phyloP scores from a whole-genome alignment of 768 basidiomycete species.

The Kwoniella pini region DNA sequence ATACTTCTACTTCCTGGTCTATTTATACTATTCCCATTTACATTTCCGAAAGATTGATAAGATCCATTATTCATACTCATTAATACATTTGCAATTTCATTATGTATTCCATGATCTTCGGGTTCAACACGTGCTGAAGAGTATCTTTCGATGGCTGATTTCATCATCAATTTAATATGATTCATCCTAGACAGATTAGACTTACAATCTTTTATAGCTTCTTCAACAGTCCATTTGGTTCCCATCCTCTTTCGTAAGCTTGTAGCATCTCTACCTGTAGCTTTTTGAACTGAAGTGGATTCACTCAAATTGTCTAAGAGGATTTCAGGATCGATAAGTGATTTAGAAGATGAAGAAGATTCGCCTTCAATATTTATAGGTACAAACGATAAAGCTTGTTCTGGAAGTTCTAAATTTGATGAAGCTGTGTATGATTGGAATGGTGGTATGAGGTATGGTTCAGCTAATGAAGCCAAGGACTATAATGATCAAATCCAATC shows the following conservation, averaged over 20 bases:
- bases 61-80: constrained; percentile 93
- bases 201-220: constrained; percentile 72
- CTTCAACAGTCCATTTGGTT: constrained; percentile 70
- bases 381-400: constrained; percentile 59
- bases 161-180: not conserved
- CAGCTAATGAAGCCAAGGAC: constrained; percentile 60
- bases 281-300: constrained; percentile 62
- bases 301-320: constrained; percentile 64
- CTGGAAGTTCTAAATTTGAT: constrained; percentile 57
- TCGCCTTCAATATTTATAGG: constrained; percentile 38
- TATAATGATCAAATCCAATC: constrained; percentile 33
- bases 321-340: constrained; percentile 61
- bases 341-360: constrained; percentile 49
- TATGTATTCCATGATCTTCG: constrained; percentile 25
- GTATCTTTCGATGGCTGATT: constrained; percentile 43
- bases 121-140: constrained; percentile 25
- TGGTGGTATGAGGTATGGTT: constrained; percentile 55
- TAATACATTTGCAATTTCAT: constrained; percentile 55
- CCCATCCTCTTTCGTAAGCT: constrained; percentile 62
- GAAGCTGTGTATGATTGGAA: constrained; percentile 43
- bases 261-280: constrained; percentile 66
- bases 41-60: constrained; percentile 69
- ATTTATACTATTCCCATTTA: not conserved
- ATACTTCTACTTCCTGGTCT: constrained; percentile 71
- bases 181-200: constrained; percentile 3